Conservation (phyloP, 164 flowering plant genomes). For the Vitis rotundifolia region DNA sequence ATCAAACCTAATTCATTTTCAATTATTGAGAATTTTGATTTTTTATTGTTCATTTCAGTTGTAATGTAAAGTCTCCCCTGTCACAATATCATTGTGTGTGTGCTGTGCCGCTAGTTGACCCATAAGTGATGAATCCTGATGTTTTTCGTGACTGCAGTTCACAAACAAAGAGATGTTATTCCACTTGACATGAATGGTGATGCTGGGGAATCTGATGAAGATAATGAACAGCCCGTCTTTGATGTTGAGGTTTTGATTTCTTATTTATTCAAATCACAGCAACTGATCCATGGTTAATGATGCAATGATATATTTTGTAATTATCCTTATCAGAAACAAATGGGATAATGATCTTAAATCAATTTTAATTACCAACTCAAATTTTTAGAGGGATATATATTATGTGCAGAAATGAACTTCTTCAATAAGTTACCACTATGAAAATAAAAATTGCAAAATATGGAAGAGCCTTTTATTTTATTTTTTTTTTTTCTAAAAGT, state of each 20-base stretch:
- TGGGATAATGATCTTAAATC: too few species aligned
- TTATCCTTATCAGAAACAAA: not conserved
- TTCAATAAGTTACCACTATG: too few species aligned
- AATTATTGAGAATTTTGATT: not conserved
- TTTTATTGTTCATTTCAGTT: not conserved
- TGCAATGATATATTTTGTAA: not conserved
- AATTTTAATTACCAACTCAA: too few species aligned
- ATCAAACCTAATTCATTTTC: not conserved
- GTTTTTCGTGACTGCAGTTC: constrained; percentile 50
- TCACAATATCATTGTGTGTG: not conserved
- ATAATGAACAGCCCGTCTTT: constrained; percentile 67
- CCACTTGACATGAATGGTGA: constrained; percentile 63
- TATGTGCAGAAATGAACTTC: too few species aligned
- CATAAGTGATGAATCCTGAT: not conserved
- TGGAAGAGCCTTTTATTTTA: too few species aligned
- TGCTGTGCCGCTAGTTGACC: not conserved
- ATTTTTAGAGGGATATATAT: too few species aligned
- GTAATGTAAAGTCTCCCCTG: too few species aligned
- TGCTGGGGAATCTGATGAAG: constrained; percentile 67
- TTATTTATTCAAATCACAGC: not conserved
- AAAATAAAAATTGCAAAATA: too few species aligned
- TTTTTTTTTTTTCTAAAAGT: too few species aligned
- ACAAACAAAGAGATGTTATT: constrained; percentile 78
- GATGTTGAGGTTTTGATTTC: constrained; percentile 52
- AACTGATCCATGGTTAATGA: not conserved